These are phyloP conservation scores for Aspergillus terreus DNA, from an alignment of 2,329 filamentous ascomycete genomes.

Conservation along the genomic window DNA sequence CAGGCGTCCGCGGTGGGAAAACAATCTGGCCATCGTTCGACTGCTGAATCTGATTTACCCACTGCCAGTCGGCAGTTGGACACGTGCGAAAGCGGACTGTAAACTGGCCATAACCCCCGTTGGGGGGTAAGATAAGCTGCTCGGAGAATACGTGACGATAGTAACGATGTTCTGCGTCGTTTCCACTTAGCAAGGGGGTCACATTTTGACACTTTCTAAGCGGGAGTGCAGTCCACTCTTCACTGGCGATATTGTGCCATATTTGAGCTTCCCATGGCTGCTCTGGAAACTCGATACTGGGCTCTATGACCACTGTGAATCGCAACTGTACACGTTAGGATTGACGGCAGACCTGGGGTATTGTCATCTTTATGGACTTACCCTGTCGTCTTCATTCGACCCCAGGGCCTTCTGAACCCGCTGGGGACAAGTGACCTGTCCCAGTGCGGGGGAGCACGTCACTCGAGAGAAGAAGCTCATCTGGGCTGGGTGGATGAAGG, in stretches of 20 bases:
- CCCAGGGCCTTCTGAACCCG: conserved; percentile 28
- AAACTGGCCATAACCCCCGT: conserved; percentile 33
- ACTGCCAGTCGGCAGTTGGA: conserved; percentile 38
- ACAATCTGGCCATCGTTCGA: conserved; percentile 42
- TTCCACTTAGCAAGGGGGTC: conserved; percentile 26
- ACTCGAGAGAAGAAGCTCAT: conserved; percentile 53
- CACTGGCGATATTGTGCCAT: conserved; percentile 65
- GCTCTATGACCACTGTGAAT: conserved; percentile 69
- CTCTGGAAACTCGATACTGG: conserved; percentile 52
- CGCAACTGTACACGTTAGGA: background rate
- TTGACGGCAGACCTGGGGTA: background rate
- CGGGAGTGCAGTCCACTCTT: conserved; percentile 56
- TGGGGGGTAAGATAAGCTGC: conserved; percentile 25
- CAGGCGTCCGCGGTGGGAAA: conserved; percentile 25
- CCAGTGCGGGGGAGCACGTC: conserved; percentile 67
- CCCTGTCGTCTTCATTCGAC: conserved; percentile 21
- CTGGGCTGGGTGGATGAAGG: conserved; percentile 29
- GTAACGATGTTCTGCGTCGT: conserved; percentile 18
- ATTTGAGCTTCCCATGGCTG: conserved; percentile 68
- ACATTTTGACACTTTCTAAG: conserved; percentile 44
- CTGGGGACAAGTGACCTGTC: conserved; percentile 64
- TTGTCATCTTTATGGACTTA: conserved; percentile 10
- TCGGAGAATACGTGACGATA: conserved; percentile 34
- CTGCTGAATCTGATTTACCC: conserved; percentile 41
- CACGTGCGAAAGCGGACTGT: conserved; percentile 43